Evolutionary conservation across 345 rosid genomes (phyloP).

Genomic region (Raphanus raphanistrum): DNA sequence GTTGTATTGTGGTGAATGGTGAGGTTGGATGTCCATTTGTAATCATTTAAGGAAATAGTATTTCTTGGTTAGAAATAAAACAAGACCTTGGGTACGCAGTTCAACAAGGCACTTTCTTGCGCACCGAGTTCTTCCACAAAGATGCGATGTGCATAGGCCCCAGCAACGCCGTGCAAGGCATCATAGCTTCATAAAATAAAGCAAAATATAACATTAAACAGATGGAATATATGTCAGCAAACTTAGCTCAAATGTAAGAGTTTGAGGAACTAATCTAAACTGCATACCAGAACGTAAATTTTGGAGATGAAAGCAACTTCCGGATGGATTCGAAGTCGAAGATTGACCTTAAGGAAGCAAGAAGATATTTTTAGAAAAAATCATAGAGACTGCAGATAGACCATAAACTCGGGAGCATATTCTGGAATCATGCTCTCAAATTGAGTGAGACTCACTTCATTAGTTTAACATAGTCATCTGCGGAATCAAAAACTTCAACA

Average conservation of each 20-base stretch:
- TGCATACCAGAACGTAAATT: background rate
- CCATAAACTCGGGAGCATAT: background rate
- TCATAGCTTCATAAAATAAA: background rate
- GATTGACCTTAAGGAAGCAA: background rate
- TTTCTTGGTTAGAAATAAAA: background rate
- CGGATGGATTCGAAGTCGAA: background rate
- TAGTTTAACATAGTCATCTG: background rate
- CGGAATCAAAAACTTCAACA: slow-evolving; percentile 35
- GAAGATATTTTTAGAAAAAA: background rate
- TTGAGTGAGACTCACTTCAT: background rate
- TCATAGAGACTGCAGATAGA: background rate
- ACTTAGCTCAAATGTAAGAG: background rate
- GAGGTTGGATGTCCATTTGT: background rate
- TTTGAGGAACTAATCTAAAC: background rate
- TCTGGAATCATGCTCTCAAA: background rate
- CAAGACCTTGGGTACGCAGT: background rate
- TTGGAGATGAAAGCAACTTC: background rate
- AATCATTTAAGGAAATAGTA: background rate
- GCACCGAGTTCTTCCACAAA: background rate
- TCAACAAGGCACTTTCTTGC: background rate
- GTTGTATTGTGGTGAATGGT: background rate
- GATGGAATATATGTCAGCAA: background rate
- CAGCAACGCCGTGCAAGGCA: background rate
- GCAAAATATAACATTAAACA: background rate
- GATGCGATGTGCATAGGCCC: background rate